A percentile compares a stretch with the other conserved stretches of the same genome.
Conservation (phyloP, 495 filamentous ascomycete species). For the Collariella sp. region DNA sequence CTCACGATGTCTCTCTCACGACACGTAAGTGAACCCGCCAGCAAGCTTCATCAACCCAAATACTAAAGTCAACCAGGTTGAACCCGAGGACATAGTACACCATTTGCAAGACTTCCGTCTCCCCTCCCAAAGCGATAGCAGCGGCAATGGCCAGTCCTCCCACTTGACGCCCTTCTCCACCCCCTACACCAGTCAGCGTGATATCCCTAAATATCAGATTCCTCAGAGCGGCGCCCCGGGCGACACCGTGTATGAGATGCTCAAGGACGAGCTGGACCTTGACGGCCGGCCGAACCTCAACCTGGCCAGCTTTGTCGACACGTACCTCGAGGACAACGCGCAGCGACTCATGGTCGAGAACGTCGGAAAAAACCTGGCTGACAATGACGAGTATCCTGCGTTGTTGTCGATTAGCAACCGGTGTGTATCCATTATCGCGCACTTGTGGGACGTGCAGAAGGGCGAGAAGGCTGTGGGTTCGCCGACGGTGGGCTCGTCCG, state of each 20-base stretch:
- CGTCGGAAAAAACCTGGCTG: constrained; percentile 57
- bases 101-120: constrained; percentile 41
- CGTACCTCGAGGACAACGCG: constrained; percentile 62
- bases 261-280: constrained; percentile 66
- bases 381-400: constrained; percentile 69
- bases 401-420: constrained; percentile 65
- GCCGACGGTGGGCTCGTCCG: constrained; percentile 64
- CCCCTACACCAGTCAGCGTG: constrained; percentile 50
- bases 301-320: constrained; percentile 62
- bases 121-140: constrained; percentile 33
- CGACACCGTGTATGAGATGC: constrained; percentile 57
- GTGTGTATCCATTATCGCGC: constrained; percentile 60
- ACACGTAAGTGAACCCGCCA: constrained; percentile 16
- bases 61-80: constrained; percentile 38
- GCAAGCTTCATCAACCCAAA: background rate
- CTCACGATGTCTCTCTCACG: constrained; percentile 21
- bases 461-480: constrained; percentile 61
- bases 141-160: constrained; percentile 2
- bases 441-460: constrained; percentile 60
- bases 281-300: constrained; percentile 68
- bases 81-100: constrained; percentile 54
- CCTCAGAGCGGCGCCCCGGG: constrained; percentile 53
- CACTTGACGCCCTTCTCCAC: constrained; percentile 57
- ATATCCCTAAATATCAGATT: constrained; percentile 62
- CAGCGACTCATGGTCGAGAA: constrained; percentile 60